Base-by-base conservation (phyloP, 768 basidiomycete genomes). In the Podaxis carcinomalis region DNA sequence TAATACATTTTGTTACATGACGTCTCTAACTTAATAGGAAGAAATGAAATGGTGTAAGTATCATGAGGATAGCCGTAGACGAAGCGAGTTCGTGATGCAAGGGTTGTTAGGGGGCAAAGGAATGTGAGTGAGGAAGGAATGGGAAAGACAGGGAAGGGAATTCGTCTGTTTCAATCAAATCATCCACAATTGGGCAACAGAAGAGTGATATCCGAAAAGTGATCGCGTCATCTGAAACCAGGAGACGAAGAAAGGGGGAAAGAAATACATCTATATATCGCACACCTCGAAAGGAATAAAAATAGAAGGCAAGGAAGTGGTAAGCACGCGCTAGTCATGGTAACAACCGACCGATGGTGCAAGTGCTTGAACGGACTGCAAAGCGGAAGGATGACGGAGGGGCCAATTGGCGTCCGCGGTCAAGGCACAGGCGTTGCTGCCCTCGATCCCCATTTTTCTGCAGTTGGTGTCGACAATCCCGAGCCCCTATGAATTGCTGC, bases 1-100 rank as follows among this genome's bases (percentile, higher is more conserved):
- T 53, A 21, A 51, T 60, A 60, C 59, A 60, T 52, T 60, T 60
- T 60, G 51, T 44, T 53, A 47, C 28, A 57, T 57, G 47, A 9
- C 13, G 13, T 57, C 55, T 13, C 14, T 13, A 19, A n/a, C 27
- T 23, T 27, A 49, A 14, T 49, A 27, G 9, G 46, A 49, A 23
- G 13, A 16, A n/a, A 44, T 44, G 42, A 44, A 19, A 19, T 16
- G 6, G 19, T 19, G 42, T 21, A 19, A 44, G 19, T 44, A 44
- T 16, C 19, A 14, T 44, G 19, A 44, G 5, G 42, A 44, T 44
- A 6, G 16, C 19, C 9, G 19, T 19, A 19, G 7, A 6, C 42
- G n/a, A 44, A 44, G 14, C 42, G 42, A 44, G 42, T 19, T 19
- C 19, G 16, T 44, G 3, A 19, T 44, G 42, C 16, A 49, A 19